These are phyloP conservation scores for Rhododendron simsii DNA, from an alignment of 148 eudicot species.

Conservation along the genomic window DNA sequence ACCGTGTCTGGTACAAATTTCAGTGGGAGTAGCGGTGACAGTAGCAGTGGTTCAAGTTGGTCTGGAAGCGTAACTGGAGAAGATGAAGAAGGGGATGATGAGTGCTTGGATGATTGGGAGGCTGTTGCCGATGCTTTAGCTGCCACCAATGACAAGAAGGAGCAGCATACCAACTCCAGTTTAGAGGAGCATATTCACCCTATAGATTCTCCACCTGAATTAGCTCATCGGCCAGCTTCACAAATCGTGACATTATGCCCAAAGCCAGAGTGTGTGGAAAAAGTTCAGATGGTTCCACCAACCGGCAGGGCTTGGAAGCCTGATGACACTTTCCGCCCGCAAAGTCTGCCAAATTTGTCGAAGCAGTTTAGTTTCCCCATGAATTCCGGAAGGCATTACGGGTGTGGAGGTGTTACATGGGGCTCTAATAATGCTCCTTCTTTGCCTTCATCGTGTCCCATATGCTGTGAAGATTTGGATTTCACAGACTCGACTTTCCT, in stretches of 20 bases:
- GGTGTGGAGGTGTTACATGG: slow-evolving; percentile 34
- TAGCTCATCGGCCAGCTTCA: not conserved
- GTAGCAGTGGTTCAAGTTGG: slow-evolving; percentile 51
- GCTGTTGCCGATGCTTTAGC: slow-evolving; percentile 85
- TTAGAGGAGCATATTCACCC: slow-evolving; percentile 10
- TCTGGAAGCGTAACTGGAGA: slow-evolving; percentile 62
- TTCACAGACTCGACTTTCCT: slow-evolving; percentile 75
- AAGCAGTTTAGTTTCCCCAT: slow-evolving; percentile 72
- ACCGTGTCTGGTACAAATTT: slow-evolving; percentile 35
- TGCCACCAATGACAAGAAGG: slow-evolving; percentile 35
- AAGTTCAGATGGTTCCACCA: slow-evolving; percentile 20
- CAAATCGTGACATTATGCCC: not conserved
- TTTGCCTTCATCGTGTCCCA: slow-evolving; percentile 61
- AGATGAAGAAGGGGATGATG: slow-evolving; percentile 66
- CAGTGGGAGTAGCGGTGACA: slow-evolving; percentile 48
- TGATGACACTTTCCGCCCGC: slow-evolving; percentile 84
- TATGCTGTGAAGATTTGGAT: slow-evolving; percentile 93
- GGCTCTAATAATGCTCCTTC: slow-evolving; percentile 29
- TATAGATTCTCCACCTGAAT: slow-evolving; percentile 13
- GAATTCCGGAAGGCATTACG: slow-evolving; percentile 38
- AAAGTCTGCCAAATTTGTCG: slow-evolving; percentile 65
- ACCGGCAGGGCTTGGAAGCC: slow-evolving; percentile 65
- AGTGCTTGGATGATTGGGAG: slow-evolving; percentile 96
- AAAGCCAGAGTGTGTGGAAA: slow-evolving; percentile 25
- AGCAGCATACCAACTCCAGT: slow-evolving; percentile 17